Evolutionary conservation across 345 rosid species (phyloP).

Genomic region (Rhodamnia argentea): DNA sequence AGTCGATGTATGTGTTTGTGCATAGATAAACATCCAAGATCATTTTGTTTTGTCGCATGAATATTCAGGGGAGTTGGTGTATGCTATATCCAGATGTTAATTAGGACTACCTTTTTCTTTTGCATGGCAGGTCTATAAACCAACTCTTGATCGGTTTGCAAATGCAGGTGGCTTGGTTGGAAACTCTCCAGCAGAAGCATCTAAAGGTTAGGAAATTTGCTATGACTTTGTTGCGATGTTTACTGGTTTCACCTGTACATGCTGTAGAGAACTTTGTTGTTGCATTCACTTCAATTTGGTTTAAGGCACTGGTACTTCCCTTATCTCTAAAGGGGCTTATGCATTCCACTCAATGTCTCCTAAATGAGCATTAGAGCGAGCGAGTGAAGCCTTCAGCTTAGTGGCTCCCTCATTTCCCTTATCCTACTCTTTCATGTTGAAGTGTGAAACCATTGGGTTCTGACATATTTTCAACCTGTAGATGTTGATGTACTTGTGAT

Average conservation of each 20-base stretch:
- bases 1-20: not conserved
- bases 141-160: slow-evolving; percentile 59
- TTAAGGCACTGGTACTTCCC: not conserved
- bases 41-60: not conserved
- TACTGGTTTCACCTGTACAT: not conserved
- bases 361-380: not conserved
- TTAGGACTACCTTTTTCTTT: not conserved
- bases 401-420: not conserved
- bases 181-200: slow-evolving; percentile 63
- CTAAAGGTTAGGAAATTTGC: slow-evolving; percentile 41
- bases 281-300: not conserved
- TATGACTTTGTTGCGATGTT: not conserved
- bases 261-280: not conserved
- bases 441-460: not conserved
- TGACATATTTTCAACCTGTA: slow-evolving; percentile 13
- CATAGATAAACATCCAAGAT: not conserved
- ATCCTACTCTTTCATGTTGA: not conserved
- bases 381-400: not conserved
- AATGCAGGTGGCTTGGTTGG: slow-evolving; percentile 66
- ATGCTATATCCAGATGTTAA: not conserved
- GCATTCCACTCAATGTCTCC: not conserved
- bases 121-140: slow-evolving; percentile 69
- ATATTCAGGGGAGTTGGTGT: not conserved
- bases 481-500: slow-evolving; percentile 79
- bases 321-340: not conserved